Conservation (phyloP, 495 filamentous ascomycete genomes). For the Neurospora intermedia region DNA sequence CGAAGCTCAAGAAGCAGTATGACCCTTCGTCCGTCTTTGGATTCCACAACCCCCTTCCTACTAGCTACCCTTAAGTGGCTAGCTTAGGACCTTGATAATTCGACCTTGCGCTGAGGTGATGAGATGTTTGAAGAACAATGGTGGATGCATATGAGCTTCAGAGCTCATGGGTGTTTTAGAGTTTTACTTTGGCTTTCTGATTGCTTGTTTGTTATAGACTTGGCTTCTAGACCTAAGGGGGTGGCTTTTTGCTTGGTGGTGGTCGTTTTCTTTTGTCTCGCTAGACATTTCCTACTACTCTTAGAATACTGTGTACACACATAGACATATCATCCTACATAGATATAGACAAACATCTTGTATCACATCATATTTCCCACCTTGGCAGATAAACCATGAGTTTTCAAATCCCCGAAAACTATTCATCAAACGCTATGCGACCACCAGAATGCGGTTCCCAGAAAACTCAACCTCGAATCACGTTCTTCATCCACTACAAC, state of each 20-base stretch:
- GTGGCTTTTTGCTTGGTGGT: background rate
- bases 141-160: background rate
- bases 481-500: too few species aligned
- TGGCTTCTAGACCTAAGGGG: background rate
- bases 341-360: background rate
- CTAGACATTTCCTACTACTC: background rate
- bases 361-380: too few species aligned
- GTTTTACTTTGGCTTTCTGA: background rate
- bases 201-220: background rate
- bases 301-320: background rate
- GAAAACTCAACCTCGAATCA: too few species aligned
- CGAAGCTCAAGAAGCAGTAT: conserved; percentile 19
- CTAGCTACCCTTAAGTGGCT: background rate
- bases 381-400: too few species aligned
- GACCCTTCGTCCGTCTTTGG: conserved; percentile 20
- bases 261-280: background rate
- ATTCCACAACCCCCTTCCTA: conserved; percentile 10
- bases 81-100: background rate
- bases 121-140: background rate
- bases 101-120: background rate
- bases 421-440: too few species aligned
- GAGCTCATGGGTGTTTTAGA: background rate
- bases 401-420: too few species aligned
- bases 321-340: background rate
- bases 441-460: too few species aligned